Conservation (phyloP, 768 basidiomycete genomes). For the Leucosporidium yakuticum region DNA sequence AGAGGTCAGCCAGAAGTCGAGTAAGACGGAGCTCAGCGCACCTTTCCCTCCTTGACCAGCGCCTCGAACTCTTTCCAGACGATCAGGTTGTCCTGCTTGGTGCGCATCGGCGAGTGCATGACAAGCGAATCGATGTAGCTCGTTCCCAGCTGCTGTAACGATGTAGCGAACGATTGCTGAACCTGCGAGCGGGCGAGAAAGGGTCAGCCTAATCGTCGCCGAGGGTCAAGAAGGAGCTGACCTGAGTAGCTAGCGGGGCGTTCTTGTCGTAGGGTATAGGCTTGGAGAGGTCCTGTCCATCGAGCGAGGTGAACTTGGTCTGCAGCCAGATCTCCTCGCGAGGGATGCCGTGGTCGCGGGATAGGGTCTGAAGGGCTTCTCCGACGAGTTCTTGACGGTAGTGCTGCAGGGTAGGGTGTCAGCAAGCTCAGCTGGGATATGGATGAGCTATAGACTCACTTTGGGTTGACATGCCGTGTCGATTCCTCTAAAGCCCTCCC, state of each 20-base stretch:
- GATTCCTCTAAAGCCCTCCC: slow-evolving; percentile 70
- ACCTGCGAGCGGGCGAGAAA: slow-evolving; percentile 58
- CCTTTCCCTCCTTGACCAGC: slow-evolving; percentile 1
- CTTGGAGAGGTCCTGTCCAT: slow-evolving; percentile 63
- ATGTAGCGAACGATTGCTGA: slow-evolving; percentile 56
- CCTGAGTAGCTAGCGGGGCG: slow-evolving; percentile 35
- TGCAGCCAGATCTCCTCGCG: slow-evolving; percentile 70
- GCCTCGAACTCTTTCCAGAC: slow-evolving; percentile 13
- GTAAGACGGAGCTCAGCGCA: neutral
- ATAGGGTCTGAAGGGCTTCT: slow-evolving; percentile 57
- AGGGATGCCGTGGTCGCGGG: slow-evolving; percentile 56
- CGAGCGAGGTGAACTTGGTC: slow-evolving; percentile 73
- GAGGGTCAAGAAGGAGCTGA: neutral
- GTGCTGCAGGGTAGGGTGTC: neutral
- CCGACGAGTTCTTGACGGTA: slow-evolving; percentile 74
- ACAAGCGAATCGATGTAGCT: slow-evolving; percentile 71
- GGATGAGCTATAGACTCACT: slow-evolving; percentile 19
- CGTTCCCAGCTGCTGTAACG: slow-evolving; percentile 63
- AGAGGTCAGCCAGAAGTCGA: neutral
- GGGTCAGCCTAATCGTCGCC: neutral
- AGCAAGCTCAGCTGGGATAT: neutral
- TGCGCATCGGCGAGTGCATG: slow-evolving; percentile 66
- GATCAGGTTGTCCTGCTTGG: slow-evolving; percentile 18
- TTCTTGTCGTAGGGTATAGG: slow-evolving; percentile 67
- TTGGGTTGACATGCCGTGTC: slow-evolving; percentile 63